Base-by-base conservation (phyloP, 768 basidiomycete genomes). In the Dictyophora rubrovolvata region DNA sequence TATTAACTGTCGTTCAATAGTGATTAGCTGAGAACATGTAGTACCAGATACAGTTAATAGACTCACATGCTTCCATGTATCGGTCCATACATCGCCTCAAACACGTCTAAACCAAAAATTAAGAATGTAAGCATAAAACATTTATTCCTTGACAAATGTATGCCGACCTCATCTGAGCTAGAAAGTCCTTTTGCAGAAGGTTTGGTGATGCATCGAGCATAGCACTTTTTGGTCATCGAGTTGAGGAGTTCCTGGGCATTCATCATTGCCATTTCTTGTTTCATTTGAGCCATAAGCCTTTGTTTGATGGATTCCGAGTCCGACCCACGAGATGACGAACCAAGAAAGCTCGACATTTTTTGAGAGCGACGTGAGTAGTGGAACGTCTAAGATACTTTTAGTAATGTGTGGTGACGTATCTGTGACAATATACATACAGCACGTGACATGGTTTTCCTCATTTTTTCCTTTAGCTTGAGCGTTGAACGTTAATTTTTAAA, bases 1-100 rank as follows among this genome's bases (percentile, higher is more conserved):
- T 10, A 28, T 56, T 33, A 56, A 56, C 55, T 56, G 21, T 16
- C 12, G 48, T 34, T 28, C 7, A 55, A 1, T 22, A 42, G n/a
- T 42, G 14, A 48, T 56, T 22, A 46, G 42, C 23, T 56, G 47
- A 5, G 17, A 56, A 4, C 48, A 12, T n/a, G 20, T n/a, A 22
- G 20, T n/a, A 20, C 37, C 9, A n/a, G 20, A 16, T 21, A 17
- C 18, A 33, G 16, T 11, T 56, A 28, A 20, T 10, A 4, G 12
- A 34, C 55, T 56, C 48, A 56, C 55, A 56, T 56, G 55, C 55
- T 46, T 56, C 55, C 55, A 56, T 56, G 46, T 56, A 56, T 34
- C 55, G 55, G n/a, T 56, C 42, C 55, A 56, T 56, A 48, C 55
- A 56, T 33, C 55, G 55, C 5, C 37, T 56, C 33, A 56, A 48